A percentile compares a stretch with the other conserved stretches of the same genome.
Evolutionary conservation across 139 green algal genomes (phyloP).

Genomic region (Picochlorum costavermella): DNA sequence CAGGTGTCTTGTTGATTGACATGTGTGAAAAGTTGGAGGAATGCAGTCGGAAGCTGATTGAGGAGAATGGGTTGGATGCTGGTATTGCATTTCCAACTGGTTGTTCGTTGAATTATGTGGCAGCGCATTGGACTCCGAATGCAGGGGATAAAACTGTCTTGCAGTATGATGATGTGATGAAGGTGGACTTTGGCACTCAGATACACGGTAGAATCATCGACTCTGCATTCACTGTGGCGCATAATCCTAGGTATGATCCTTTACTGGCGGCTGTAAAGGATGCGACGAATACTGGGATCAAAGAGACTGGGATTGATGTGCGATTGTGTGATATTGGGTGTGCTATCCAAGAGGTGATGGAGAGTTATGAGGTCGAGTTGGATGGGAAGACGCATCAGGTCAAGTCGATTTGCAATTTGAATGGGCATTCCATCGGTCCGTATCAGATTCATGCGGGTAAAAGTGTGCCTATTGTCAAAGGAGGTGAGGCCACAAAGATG

Average conservation of each 20-base stretch:
- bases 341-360: constrained; percentile 88
- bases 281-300: constrained; percentile 87
- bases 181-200: constrained; percentile 90
- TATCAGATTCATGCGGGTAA: constrained; percentile 96
- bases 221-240: constrained; percentile 90
- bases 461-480: constrained; percentile 75
- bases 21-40: constrained; percentile 94
- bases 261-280: constrained; percentile 83
- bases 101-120: constrained; percentile 93
- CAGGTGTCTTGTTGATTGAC: constrained; percentile 80
- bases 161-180: constrained; percentile 98
- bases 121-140: constrained; percentile 98
- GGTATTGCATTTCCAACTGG: constrained; percentile 88
- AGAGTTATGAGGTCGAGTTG: constrained; percentile 93
- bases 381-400: constrained; percentile 83
- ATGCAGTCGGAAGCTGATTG: constrained; percentile 77
- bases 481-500: constrained; percentile 85
- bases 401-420: constrained; percentile 83
- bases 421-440: constrained; percentile 91
- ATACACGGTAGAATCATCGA: constrained; percentile 93
- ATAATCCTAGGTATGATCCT: constrained; percentile 89
- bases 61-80: constrained; percentile 79
- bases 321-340: constrained; percentile 92
- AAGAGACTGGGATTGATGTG: constrained; percentile 86
- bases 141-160: constrained; percentile 95